A percentile compares a stretch with the other conserved stretches of the same genome.
phyloP scores from a whole-genome alignment of 768 basidiomycete species.

The Harrya chromipes region DNA sequence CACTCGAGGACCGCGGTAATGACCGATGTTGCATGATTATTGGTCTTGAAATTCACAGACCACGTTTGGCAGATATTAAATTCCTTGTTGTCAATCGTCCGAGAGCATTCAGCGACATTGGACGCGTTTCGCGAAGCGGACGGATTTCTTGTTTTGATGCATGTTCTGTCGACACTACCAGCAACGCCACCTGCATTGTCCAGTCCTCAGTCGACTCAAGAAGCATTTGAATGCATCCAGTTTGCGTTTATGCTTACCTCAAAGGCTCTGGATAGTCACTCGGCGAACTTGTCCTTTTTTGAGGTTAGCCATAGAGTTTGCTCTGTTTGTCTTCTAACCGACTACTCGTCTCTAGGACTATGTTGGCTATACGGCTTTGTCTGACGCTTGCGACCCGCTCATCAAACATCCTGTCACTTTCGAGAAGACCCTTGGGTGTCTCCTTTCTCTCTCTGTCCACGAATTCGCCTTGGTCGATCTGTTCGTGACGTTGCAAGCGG shows the following conservation, averaged over 20 bases:
- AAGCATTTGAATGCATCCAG: constrained; percentile 51
- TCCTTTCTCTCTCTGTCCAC: constrained; percentile 64
- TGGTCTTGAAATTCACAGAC: not conserved
- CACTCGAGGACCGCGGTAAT: constrained; percentile 53
- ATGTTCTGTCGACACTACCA: constrained; percentile 60
- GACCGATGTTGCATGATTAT: not conserved
- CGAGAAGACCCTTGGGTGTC: constrained; percentile 59
- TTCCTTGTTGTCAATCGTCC: constrained; percentile 67
- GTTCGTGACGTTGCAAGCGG: constrained; percentile 45
- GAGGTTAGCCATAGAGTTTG: constrained; percentile 48
- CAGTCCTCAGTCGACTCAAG: constrained; percentile 34
- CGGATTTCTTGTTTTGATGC: constrained; percentile 75
- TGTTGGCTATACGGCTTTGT: constrained; percentile 66
- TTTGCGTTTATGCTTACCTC: constrained; percentile 63
- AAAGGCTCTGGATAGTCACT: constrained; percentile 57
- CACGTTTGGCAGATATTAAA: constrained; percentile 46
- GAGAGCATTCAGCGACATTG: constrained; percentile 61
- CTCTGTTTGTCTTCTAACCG: constrained; percentile 10
- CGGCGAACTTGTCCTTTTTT: constrained; percentile 60
- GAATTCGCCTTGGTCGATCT: constrained; percentile 57
- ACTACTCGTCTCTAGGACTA: constrained; percentile 14
- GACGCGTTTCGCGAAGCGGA: constrained; percentile 80
- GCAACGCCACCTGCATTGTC: constrained; percentile 25
- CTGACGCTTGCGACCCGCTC: constrained; percentile 55
- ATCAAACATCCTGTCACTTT: constrained; percentile 44